phyloP scores from a whole-genome alignment of 2,329 filamentous ascomycete species.

The Aspergillus neoniger region DNA sequence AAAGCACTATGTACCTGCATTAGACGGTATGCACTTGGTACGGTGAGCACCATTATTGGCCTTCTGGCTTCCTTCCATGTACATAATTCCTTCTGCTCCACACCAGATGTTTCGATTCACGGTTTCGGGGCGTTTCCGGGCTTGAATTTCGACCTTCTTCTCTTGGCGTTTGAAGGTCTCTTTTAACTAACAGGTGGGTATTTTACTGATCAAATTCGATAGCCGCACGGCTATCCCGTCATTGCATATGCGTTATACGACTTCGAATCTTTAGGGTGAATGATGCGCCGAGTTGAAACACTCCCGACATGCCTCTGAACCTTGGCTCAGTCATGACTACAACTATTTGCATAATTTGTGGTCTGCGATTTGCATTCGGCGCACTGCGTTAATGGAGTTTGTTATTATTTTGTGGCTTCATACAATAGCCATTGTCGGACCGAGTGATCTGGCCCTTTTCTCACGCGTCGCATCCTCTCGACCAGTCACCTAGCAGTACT shows the following conservation, averaged over 20 bases:
- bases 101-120: background rate
- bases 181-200: background rate
- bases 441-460: background rate
- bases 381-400: background rate
- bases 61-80: background rate
- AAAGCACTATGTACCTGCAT: background rate
- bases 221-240: background rate
- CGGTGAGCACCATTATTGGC: background rate
- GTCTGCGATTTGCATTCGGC: background rate
- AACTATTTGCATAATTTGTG: background rate
- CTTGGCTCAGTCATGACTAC: background rate
- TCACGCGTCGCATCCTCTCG: background rate
- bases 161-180: background rate
- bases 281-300: too few species aligned
- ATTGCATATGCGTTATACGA: background rate
- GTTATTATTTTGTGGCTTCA: background rate
- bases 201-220: background rate
- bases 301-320: background rate
- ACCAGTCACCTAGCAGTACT: background rate
- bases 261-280: background rate
- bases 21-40: background rate
- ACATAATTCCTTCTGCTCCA: background rate
- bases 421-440: background rate
- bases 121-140: background rate
- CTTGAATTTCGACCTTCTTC: background rate